Evolutionary conservation across 371 early-diverging fungal genomes (phyloP).

Genomic region (Actinomortierella ambigua): DNA sequence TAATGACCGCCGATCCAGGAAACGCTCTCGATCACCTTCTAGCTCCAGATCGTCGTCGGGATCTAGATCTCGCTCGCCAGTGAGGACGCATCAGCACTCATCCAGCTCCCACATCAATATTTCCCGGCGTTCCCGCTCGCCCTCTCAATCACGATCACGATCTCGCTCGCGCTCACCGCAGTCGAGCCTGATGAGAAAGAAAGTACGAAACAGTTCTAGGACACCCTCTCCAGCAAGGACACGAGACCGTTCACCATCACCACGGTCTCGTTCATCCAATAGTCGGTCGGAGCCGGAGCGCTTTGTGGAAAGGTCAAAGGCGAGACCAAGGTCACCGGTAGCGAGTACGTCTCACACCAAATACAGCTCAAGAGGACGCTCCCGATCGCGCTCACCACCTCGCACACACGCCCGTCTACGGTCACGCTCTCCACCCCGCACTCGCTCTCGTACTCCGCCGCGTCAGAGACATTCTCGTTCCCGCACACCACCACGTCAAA

Average conservation of each 20-base stretch:
- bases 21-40: neutral
- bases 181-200: neutral
- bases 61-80: neutral
- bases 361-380: neutral
- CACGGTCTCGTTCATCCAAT: neutral
- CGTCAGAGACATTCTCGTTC: conserved; percentile 21
- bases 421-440: conserved; percentile 3
- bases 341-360: too few species aligned
- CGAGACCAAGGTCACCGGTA: too few species aligned
- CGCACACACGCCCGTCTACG: too few species aligned
- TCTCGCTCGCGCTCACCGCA: conserved; percentile 5
- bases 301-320: neutral
- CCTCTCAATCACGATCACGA: neutral
- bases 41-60: neutral
- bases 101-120: conserved; percentile 4
- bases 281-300: neutral
- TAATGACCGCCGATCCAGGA: conserved; percentile 2
- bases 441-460: conserved; percentile 8
- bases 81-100: neutral
- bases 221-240: neutral
- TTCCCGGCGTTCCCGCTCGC: neutral
- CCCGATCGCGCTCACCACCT: conserved; percentile 26
- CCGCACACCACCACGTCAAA: conserved; percentile 2
- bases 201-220: neutral
- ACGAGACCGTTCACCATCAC: neutral